A percentile compares a stretch with the other conserved stretches of the same genome.
These are phyloP conservation scores for Ophiostoma australiae DNA, from an alignment of 2,329 filamentous ascomycete genomes.

Conservation along the genomic window DNA sequence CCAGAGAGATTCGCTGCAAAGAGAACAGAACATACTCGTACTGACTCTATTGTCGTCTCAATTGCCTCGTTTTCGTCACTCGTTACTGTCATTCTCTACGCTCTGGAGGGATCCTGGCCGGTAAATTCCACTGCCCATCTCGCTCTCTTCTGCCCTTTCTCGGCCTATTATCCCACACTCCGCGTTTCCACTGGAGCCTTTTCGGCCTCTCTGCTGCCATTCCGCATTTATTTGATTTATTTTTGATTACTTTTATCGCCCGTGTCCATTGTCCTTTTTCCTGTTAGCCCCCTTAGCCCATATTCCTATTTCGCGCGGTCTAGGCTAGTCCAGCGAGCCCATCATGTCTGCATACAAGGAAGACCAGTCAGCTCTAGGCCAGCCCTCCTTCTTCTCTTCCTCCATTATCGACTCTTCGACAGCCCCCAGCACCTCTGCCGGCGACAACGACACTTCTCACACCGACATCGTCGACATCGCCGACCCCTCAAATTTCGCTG, in stretches of 20 bases:
- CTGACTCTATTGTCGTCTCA: neutral
- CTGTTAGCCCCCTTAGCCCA: slow-evolving; percentile 8
- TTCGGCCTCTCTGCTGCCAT: neutral
- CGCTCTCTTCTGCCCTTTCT: neutral
- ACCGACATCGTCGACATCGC: neutral
- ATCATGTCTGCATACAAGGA: slow-evolving; percentile 17
- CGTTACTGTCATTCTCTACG: neutral
- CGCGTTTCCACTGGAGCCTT: neutral
- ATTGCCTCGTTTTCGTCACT: slow-evolving; percentile 6
- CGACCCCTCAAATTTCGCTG: neutral
- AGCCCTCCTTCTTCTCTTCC: slow-evolving; percentile 6
- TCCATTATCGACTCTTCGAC: neutral
- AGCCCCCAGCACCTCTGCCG: neutral
- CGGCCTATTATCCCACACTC: neutral
- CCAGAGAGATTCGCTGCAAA: slow-evolving; percentile 6
- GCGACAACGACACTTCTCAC: neutral
- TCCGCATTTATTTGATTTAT: neutral
- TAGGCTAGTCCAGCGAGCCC: slow-evolving; percentile 15
- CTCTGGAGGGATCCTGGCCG: neutral
- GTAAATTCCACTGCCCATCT: neutral
- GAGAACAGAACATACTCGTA: neutral
- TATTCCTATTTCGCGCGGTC: slow-evolving; percentile 12
- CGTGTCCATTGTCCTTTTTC: slow-evolving; percentile 13
- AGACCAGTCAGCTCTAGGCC: slow-evolving; percentile 19
- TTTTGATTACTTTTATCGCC: neutral